Base-by-base conservation (phyloP, 208 protist species). In the Leishmania arabica region DNA sequence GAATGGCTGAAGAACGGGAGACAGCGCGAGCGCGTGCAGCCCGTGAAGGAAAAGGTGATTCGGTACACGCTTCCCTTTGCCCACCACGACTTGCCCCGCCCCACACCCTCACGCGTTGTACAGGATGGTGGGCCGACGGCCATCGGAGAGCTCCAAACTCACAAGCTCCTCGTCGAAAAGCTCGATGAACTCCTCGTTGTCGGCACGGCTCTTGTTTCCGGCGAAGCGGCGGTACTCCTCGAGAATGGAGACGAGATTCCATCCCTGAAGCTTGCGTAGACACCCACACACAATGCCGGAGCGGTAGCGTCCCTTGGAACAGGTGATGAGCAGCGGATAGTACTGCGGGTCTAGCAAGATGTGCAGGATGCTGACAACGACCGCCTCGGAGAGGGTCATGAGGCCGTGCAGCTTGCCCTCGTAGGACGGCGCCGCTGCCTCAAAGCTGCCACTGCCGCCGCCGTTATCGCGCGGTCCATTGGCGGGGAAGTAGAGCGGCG, bases 181-280 rank as follows among this genome's bases (percentile, higher is more conserved):
- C 88, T 99, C 99, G 77, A 99, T 99, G 87, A 99, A 99, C 90
- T 99, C 99, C 88, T 99, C 99, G 86, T 99, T 99, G 66, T 99
- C 93, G 1, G 99, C 87, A 13, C 98, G 91, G 42, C 95, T 98
- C 83, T 93, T 95, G 72, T 94, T 91, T 5, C 97, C 98, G 0
- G 98, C 98, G 85, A 98, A 99, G 64, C 98, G 87, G 40, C 99
- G 89, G 86, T 99, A 99, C 89, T 99, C 99, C 86, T 99, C 98
- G 21, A 99, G 91, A 60, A 99, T 99, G 37, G 93, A 96, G 7
- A 99, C 98, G n/a, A 99, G 87, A 85, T 98, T 99, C 99, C 99
- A 99, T 6, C 96, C 75, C 81, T 99, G 98, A 45, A 99, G 72
- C 89, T 99, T 99, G 62, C 99, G 92, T 34, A 99, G 86, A 89